Conservation (phyloP, 1,284 basidiomycete species). For the Mycena sp. region DNA sequence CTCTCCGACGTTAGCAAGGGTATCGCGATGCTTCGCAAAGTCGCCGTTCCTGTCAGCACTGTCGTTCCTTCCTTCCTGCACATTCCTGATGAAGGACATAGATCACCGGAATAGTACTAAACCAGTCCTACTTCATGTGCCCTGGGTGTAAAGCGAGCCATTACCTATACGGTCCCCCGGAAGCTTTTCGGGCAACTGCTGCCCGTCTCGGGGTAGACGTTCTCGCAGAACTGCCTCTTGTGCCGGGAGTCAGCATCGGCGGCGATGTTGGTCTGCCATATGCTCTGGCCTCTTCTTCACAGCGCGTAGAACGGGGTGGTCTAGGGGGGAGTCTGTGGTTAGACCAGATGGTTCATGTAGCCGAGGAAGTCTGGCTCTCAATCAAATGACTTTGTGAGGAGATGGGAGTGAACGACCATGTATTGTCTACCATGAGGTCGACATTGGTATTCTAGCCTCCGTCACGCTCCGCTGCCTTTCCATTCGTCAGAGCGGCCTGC, state of each 20-base stretch:
- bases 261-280: conserved; percentile 82
- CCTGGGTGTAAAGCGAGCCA: conserved; percentile 78
- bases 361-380: conserved; percentile 18
- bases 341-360: conserved; percentile 13
- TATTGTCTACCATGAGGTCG: background rate
- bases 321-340: conserved; percentile 20
- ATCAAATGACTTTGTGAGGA: background rate
- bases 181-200: conserved; percentile 74
- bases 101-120: conserved; percentile 91
- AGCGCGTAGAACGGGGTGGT: conserved; percentile 1
- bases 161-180: conserved; percentile 82
- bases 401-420: background rate
- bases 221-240: conserved; percentile 88
- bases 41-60: conserved; percentile 81
- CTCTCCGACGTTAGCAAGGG: conserved; percentile 94
- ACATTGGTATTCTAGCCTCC: conserved; percentile 17
- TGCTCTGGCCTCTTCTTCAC: conserved; percentile 17
- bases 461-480: conserved; percentile 3
- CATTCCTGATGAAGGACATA: conserved; percentile 42
- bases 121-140: conserved; percentile 92
- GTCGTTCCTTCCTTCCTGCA: background rate
- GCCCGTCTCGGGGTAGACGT: conserved; percentile 69
- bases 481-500: conserved; percentile 33
- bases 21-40: conserved; percentile 92
- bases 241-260: conserved; percentile 77